Base-by-base conservation (phyloP, 2,329 filamentous ascomycete species). In the Phaeosphaeria sp. region DNA sequence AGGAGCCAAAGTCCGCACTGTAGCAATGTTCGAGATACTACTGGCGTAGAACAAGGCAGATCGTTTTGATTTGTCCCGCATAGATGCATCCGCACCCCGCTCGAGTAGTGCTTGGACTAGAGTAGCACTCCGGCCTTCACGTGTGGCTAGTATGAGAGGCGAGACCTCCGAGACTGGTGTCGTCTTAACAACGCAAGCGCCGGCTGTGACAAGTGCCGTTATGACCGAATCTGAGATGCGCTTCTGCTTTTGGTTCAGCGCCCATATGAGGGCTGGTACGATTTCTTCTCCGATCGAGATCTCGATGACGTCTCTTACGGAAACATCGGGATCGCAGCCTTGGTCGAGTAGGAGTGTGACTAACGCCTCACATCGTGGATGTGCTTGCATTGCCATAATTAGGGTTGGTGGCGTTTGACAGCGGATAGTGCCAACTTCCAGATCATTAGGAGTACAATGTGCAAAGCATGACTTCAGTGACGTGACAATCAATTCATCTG, bases 11-110 rank as follows among this genome's bases (percentile, higher is more conserved):
- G 80, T 81, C 1, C 68, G 65, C 6, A 73, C 67, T 15, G 66
- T 40, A 75, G 61, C 60, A 43, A 64, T 59, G 36, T 65, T 61
- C 49, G 71, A 69, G n/a, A 55, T 59, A 58, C 69, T 78, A 1
- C 86, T 87, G 1, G 86, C 87, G 78, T 88, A 83, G 1, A 85
- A 84, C 40, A 89, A 78, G 1, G 86, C 86, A 2, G 86, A 88
- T 54, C 83, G 85, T 9, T 85, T 86, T 33, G 80, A 78, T 33
- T 80, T 81, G 67, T 89, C 87, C 27, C 81, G 76, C 1, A 84
- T 79, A 53, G 89, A 86, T 1, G 86, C 84, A 57, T 89, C 86
- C 1, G 86, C 85, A 6, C 84, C 86, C 46, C 84, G 82, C 1
- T 85, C 73, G 3, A 90, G 77, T 9, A 91, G 78, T 20, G 80